Base-by-base conservation (phyloP, 257 asterid genomes). In the Solanum clarkiae region DNA sequence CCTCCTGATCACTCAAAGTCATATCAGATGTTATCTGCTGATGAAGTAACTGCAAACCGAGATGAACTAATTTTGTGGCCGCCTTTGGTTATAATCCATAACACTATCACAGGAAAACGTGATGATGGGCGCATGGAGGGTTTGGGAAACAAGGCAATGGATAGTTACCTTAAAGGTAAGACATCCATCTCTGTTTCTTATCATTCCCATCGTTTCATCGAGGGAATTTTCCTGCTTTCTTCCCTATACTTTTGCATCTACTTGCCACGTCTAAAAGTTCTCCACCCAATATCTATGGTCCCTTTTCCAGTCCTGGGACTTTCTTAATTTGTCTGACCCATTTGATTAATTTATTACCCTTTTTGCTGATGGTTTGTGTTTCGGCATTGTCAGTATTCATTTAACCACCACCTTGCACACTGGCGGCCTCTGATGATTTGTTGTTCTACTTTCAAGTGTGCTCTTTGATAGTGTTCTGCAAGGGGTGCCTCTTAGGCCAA, bases 31-130 rank as follows among this genome's bases (percentile, higher is more conserved):
- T 85, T 94, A 81, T 91, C 98, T 92, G 90, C 92, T 80, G 92
- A 89, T 80, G 95, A 89, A 81, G 98, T 97, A 86, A 93, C 89
- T 87, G 95, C 95, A 57, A 93, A 92, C 86, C 88, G 84, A 85
- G 92, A 92, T 82, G 99, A 95, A 88, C 95, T 95, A 89, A 92
- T 97, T 88, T 62, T 97, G 90, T 97, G 99, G 99, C 98, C 99
- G 26, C 99, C 99, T 60, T 85, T 95, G 83, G 98, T 97, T 85
- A 93, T 97, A 87, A 89, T 97, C 84, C 97, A 91, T 88, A 97
- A 95, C 91, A 93, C 98, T 29, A 85, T 89, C 91, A 97, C 95
- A 42, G 98, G 97, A 55, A 94, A 93, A 93, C 90, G 94, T 91
- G 93, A 90, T 87, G 98, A 95, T 40, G 98, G 97, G 60, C 98